phyloP scores from a whole-genome alignment of 345 rosid species.

The Citrus unshiu region DNA sequence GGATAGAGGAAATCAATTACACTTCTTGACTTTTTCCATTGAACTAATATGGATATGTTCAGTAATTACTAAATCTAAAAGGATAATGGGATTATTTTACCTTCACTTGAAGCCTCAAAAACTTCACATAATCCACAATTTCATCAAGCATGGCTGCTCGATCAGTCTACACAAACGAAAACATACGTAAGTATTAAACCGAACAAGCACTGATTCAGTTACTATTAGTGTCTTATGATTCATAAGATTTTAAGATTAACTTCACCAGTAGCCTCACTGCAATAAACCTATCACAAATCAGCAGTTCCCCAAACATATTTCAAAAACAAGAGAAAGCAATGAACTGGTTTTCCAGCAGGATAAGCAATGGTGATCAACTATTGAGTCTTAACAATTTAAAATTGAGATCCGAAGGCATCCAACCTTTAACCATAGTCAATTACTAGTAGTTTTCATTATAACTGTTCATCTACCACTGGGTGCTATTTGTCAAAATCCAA shows the following conservation, averaged over 20 bases:
- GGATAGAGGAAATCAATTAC: background rate
- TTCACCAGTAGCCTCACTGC: background rate
- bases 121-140: conserved; percentile 98
- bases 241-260: background rate
- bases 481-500: background rate
- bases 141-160: conserved; percentile 99
- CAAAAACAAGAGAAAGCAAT: background rate
- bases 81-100: conserved; percentile 28
- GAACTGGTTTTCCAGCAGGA: background rate
- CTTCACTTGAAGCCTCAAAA: conserved; percentile 98
- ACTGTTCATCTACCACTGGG: background rate
- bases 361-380: background rate
- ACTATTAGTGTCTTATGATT: background rate
- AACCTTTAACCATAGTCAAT: background rate
- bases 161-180: conserved; percentile 63
- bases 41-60: background rate
- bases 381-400: background rate
- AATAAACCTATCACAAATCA: background rate
- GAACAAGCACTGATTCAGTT: background rate
- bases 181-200: background rate
- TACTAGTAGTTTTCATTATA: background rate
- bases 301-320: background rate
- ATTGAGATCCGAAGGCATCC: background rate
- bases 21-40: background rate
- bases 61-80: background rate